Conservation (phyloP, 108 stramenopile species). For the Skeletonema grethae region DNA sequence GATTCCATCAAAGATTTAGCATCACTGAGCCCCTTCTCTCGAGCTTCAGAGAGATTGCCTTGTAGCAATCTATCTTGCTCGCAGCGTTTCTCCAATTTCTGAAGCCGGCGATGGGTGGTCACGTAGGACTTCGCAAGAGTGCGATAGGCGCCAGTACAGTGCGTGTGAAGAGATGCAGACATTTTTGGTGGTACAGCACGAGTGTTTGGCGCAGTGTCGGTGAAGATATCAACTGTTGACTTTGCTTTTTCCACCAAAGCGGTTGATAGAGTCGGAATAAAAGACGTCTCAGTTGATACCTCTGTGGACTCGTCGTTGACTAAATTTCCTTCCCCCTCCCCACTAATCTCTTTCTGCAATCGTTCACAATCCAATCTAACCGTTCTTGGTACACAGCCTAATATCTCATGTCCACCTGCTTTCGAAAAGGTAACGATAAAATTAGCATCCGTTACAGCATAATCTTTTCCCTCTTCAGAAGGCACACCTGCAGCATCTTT, state of each 20-base stretch:
- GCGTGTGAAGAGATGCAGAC: constrained; percentile 37
- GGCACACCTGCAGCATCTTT: constrained; percentile 69
- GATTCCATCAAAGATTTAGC: constrained; percentile 84
- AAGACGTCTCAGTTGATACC: constrained; percentile 20
- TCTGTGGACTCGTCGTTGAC: background rate
- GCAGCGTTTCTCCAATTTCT: constrained; percentile 84
- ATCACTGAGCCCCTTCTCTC: constrained; percentile 88
- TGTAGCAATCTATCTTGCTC: constrained; percentile 88
- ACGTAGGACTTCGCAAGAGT: constrained; percentile 74
- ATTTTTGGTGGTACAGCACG: constrained; percentile 29
- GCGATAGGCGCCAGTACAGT: constrained; percentile 74
- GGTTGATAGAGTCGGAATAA: constrained; percentile 19
- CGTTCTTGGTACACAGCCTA: constrained; percentile 57
- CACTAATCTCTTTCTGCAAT: constrained; percentile 32
- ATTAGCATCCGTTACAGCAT: constrained; percentile 80
- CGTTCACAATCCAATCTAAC: constrained; percentile 36
- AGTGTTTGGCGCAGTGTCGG: constrained; percentile 15
- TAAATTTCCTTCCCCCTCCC: constrained; percentile 25
- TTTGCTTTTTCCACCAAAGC: constrained; percentile 14
- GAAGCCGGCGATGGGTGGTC: constrained; percentile 72
- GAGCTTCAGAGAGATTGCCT: constrained; percentile 84
- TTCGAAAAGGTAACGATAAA: constrained; percentile 81
- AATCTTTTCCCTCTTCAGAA: constrained; percentile 55
- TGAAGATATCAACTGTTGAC: constrained; percentile 21
- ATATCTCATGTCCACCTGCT: constrained; percentile 72